phyloP scores from a whole-genome alignment of 1,139 yeast genomes.

The Trichomonascaceae sp. region DNA sequence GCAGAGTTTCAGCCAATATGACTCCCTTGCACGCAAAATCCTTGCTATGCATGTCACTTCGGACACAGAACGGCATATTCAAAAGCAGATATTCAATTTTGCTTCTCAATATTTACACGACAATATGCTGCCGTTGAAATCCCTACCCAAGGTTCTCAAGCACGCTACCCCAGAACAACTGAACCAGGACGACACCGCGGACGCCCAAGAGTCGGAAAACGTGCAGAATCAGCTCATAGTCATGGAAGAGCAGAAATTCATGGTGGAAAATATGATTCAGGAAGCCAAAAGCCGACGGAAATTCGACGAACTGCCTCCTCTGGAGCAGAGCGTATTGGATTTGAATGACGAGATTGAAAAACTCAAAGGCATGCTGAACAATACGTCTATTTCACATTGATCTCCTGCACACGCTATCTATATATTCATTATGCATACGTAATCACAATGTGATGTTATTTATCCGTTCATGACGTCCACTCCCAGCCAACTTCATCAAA shows the following conservation, averaged over 20 bases:
- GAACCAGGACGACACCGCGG: neutral
- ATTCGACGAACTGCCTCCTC: slow-evolving; percentile 67
- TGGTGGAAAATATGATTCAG: slow-evolving; percentile 58
- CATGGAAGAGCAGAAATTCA: slow-evolving; percentile 71
- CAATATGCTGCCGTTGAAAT: slow-evolving; percentile 49
- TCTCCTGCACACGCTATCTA: too few species aligned
- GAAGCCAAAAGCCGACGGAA: slow-evolving; percentile 60
- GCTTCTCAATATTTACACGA: slow-evolving; percentile 48
- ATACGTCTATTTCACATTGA: neutral
- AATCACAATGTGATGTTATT: neutral
- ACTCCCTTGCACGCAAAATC: slow-evolving; percentile 39
- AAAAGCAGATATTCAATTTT: slow-evolving; percentile 41
- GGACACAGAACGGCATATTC: slow-evolving; percentile 39
- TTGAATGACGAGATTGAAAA: slow-evolving; percentile 46
- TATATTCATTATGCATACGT: neutral
- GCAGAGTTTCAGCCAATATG: slow-evolving; percentile 42
- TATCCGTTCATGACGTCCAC: neutral
- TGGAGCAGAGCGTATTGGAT: slow-evolving; percentile 56
- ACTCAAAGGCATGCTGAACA: slow-evolving; percentile 52
- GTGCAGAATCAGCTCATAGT: slow-evolving; percentile 70
- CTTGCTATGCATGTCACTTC: slow-evolving; percentile 29
- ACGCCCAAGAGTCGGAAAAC: slow-evolving; percentile 1
- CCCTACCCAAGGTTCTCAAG: slow-evolving; percentile 39
- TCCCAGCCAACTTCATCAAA: neutral
- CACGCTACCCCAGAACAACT: slow-evolving; percentile 13